Percentiles rank a stretch among this genome's conserved stretches.
These are phyloP conservation scores for Umbilicus rupestris DNA, from an alignment of 164 flowering plant genomes.

Conservation along the genomic window DNA sequence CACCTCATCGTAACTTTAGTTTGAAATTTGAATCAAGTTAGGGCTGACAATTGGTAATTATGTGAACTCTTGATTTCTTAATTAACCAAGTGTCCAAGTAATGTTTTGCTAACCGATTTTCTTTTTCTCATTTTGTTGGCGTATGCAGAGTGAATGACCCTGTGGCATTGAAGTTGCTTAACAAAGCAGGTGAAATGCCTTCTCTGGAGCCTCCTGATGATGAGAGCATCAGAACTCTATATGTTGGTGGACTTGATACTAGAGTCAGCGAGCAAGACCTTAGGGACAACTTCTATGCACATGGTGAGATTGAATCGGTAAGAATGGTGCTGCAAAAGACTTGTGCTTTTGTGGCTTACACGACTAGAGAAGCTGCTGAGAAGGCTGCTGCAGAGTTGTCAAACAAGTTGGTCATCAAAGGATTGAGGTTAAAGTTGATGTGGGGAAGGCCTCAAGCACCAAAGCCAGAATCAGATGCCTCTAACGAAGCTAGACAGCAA, in stretches of 20 bases:
- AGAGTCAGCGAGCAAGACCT: conserved; percentile 79
- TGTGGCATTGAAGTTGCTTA: conserved; percentile 77
- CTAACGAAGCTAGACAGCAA: conserved; percentile 55
- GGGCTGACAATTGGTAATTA: no score
- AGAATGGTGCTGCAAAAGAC: conserved; percentile 71
- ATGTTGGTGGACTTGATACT: conserved; percentile 83
- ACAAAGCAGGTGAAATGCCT: conserved; percentile 93
- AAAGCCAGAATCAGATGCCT: conserved; percentile 46
- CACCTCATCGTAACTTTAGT: no score
- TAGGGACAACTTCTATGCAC: conserved; percentile 81
- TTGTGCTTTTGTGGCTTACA: conserved; percentile 89
- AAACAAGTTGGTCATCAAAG: conserved; percentile 85
- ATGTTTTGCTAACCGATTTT: not conserved
- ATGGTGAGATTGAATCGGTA: conserved; percentile 87
- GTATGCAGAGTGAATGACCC: conserved; percentile 84
- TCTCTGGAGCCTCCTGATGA: conserved; percentile 78
- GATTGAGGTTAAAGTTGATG: conserved; percentile 73
- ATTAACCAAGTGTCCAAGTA: no score
- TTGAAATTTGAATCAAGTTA: no score
- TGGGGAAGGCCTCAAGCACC: conserved; percentile 93
- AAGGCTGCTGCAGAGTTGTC: conserved; percentile 93
- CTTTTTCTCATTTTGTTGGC: not conserved
- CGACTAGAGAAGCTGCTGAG: conserved; percentile 89
- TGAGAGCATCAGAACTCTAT: conserved; percentile 84
- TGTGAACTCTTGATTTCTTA: no score